These are phyloP conservation scores for Penicillium thymicola DNA, from an alignment of 2,329 filamentous ascomycete genomes.

Conservation along the genomic window DNA sequence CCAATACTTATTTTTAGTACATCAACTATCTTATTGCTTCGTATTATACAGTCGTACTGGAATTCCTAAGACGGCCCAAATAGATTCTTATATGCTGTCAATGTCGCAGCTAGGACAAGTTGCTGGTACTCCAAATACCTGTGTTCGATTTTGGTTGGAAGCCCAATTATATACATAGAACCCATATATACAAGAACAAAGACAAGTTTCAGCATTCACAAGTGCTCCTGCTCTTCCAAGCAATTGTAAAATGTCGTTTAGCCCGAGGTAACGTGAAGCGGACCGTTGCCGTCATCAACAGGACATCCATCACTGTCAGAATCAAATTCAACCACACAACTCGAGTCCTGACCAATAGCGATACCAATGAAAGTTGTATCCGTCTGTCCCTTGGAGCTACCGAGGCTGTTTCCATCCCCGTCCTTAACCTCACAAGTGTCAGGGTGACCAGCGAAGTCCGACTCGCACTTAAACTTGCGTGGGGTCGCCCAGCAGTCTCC, in stretches of 20 bases:
- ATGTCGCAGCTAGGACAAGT: background rate
- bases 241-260: background rate
- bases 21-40: background rate
- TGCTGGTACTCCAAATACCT: background rate
- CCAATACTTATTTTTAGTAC: background rate
- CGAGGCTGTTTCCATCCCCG: conserved; percentile 11
- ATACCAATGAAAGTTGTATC: conserved; percentile 16
- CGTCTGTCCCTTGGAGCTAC: conserved; percentile 7
- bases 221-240: too few species aligned
- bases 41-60: background rate
- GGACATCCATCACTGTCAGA: conserved; percentile 14
- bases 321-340: conserved; percentile 15
- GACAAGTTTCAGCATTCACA: background rate
- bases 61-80: background rate
- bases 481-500: conserved; percentile 14
- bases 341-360: conserved; percentile 12
- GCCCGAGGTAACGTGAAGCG: conserved; percentile 13
- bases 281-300: conserved; percentile 15
- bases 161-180: too few species aligned
- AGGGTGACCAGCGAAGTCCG: conserved; percentile 14
- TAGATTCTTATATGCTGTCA: background rate
- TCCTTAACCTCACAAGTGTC: conserved; percentile 15
- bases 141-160: too few species aligned
- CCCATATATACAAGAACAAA: background rate
- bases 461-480: conserved; percentile 13